phyloP scores from a whole-genome alignment of 2,329 filamentous ascomycete genomes.

The Fusarium sp. region DNA sequence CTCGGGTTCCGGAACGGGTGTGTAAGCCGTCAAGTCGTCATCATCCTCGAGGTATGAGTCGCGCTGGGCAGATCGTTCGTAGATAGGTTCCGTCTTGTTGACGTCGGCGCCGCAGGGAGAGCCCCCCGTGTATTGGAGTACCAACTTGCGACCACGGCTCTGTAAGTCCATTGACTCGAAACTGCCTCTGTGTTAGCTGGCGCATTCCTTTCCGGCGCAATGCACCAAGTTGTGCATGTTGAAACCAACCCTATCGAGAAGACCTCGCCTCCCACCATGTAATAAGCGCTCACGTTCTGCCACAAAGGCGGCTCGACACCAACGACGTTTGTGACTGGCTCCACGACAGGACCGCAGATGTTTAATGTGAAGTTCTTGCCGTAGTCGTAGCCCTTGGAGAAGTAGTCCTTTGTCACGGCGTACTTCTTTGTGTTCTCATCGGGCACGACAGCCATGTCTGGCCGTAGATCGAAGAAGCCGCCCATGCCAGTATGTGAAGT shows the following conservation, averaged over 20 bases:
- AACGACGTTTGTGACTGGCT: conserved; percentile 68
- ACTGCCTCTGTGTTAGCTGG: conserved; percentile 35
- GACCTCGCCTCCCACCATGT: conserved; percentile 69
- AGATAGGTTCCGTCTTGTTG: conserved; percentile 47
- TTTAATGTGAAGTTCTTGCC: conserved; percentile 85
- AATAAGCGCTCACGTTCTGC: conserved; percentile 83
- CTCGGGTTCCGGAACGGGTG: conserved; percentile 16
- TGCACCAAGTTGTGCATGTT: not conserved
- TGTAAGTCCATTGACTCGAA: conserved; percentile 61
- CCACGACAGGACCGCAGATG: conserved; percentile 80
- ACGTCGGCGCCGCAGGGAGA: conserved; percentile 72
- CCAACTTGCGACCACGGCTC: conserved; percentile 76
- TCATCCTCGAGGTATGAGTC: conserved; percentile 43
- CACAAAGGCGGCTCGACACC: conserved; percentile 70
- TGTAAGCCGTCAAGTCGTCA: conserved; percentile 15
- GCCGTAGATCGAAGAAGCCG: conserved; percentile 67
- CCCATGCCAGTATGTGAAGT: conserved; percentile 64
- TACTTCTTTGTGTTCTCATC: conserved; percentile 54
- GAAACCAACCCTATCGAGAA: conserved; percentile 77
- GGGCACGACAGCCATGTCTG: conserved; percentile 59
- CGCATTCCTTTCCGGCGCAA: not conserved
- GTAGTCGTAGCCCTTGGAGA: conserved; percentile 79
- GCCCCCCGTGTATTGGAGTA: conserved; percentile 80
- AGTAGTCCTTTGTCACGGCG: conserved; percentile 61
- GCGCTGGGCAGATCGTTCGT: conserved; percentile 43